Evolutionary conservation across 208 protist genomes (phyloP).

Genomic region (Leishmania lainsoni): DNA sequence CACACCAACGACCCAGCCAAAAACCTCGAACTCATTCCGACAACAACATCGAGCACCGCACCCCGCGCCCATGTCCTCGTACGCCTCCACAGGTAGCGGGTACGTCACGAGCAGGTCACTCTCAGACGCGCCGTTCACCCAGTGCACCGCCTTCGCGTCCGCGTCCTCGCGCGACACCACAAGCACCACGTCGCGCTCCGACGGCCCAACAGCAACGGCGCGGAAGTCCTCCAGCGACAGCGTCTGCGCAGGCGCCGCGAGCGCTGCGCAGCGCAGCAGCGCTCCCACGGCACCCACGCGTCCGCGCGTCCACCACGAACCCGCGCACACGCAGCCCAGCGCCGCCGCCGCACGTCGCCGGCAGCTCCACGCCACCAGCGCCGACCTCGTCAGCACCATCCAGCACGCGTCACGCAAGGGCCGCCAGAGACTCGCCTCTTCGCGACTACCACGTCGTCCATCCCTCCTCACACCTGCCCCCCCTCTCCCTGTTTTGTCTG

Average conservation of each 20-base stretch:
- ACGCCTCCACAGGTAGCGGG: constrained; percentile 39
- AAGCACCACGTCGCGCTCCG: constrained; percentile 28
- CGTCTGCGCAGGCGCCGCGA: constrained; percentile 48
- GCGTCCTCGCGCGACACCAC: constrained; percentile 40
- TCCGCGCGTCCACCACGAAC: constrained; percentile 37
- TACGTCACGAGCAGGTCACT: constrained; percentile 54
- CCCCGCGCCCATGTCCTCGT: constrained; percentile 43
- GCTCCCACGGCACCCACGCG: constrained; percentile 10
- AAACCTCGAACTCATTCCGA: no score
- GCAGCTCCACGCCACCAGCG: constrained; percentile 14
- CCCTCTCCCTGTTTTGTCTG: no score
- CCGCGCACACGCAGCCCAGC: constrained; percentile 31
- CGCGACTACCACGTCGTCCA: background rate
- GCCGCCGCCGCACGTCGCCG: constrained; percentile 18
- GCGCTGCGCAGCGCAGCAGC: constrained; percentile 11
- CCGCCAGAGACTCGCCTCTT: background rate
- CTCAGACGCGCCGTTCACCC: constrained; percentile 47
- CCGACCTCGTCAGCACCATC: background rate
- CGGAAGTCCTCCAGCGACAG: constrained; percentile 63
- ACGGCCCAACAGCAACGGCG: constrained; percentile 27
- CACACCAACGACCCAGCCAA: no score
- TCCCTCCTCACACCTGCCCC: no score
- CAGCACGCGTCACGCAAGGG: constrained; percentile 1
- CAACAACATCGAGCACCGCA: constrained; percentile 21
- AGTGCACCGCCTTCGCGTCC: constrained; percentile 42